Evolutionary conservation across 768 basidiomycete species (phyloP).

Genomic region (Russula sp.): DNA sequence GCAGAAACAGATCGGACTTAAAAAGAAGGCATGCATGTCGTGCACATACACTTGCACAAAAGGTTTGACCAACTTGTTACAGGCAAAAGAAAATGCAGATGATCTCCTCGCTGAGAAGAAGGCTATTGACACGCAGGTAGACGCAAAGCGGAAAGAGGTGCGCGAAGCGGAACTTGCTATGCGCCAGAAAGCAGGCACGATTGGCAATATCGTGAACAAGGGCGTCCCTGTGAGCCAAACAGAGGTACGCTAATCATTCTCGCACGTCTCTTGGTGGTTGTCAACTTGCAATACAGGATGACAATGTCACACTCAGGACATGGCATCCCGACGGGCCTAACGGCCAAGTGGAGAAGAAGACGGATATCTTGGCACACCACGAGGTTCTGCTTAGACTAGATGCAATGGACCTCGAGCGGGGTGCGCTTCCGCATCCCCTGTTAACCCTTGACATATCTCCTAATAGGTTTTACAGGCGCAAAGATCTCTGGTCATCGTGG

Average conservation of each 20-base stretch:
- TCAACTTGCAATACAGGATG: slow-evolving; percentile 53
- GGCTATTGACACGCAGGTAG: slow-evolving; percentile 74
- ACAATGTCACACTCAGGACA: slow-evolving; percentile 72
- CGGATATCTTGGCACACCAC: slow-evolving; percentile 90
- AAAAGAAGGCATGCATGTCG: slow-evolving; percentile 67
- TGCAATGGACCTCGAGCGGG: slow-evolving; percentile 95
- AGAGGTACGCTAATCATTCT: slow-evolving; percentile 51
- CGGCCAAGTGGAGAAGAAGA: slow-evolving; percentile 61
- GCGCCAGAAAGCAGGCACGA: slow-evolving; percentile 69
- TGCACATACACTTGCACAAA: not conserved
- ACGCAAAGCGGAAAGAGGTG: slow-evolving; percentile 65
- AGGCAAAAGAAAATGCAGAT: slow-evolving; percentile 90
- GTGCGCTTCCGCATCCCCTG: slow-evolving; percentile 33
- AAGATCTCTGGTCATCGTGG: slow-evolving; percentile 95
- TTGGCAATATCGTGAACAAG: slow-evolving; percentile 92
- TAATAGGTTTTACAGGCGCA: slow-evolving; percentile 45
- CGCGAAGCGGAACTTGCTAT: slow-evolving; percentile 71
- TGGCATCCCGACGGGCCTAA: slow-evolving; percentile 81
- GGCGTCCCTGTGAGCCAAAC: slow-evolving; percentile 78
- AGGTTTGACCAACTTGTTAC: slow-evolving; percentile 1
- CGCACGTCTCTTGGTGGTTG: not conserved
- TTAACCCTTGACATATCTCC: not conserved
- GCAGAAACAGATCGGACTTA: slow-evolving; percentile 90
- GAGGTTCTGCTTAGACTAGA: slow-evolving; percentile 91
- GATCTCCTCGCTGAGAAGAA: slow-evolving; percentile 82